Evolutionary conservation across 805 yeast genomes (phyloP), one percentile per base, ranked within the genome.

Genomic region (Saccharomycopsis sp.): DNA sequence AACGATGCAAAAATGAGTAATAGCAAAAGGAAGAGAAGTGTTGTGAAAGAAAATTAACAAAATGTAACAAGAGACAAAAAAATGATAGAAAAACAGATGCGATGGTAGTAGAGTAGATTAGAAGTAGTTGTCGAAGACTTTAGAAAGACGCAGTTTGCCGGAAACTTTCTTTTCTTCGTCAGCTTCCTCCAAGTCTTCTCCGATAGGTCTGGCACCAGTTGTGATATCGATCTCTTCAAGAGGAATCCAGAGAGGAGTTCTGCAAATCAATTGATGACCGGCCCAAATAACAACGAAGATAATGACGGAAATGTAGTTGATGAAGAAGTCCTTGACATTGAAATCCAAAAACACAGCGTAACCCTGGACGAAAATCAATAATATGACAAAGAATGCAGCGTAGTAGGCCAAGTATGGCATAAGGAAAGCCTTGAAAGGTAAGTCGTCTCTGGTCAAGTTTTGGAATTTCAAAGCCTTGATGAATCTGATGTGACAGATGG

Each of bases 291-390:
- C 79, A 50, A 77, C 73, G 68, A 84, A 84, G 52, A 85, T 70
- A 57, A 87, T 77, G 20, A 86, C 74, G 15, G 92, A 87, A 57
- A 89, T 74, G 67, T 89, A 89, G 23, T 87, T 80, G 24, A 89
- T 81, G 68, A 87, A 81, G 74, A 89, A 89, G 41, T 73, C 71
- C 9, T 80, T 68, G 2, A 80, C 87, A 59, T 72, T 73, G 40
- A 51, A 61, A 65, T 85, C 73, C 57, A 81, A 81, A 71, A 89
- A 89, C 0, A 81, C 80, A 1, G 78, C 70, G 69, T 79, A 89
- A 44, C 96, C 96, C 71, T 89, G 91, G 61, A 89, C 75, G 61
- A 88, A 75, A 24, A 80, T 79, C 66, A 89, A 79, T 29, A 85
- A 62, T 14, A 76, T 68, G 62, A 85, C 75, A 63, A 80, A 75